Conservation (phyloP, 805 yeast genomes). For the Tetrapisispora nanseiensis region DNA sequence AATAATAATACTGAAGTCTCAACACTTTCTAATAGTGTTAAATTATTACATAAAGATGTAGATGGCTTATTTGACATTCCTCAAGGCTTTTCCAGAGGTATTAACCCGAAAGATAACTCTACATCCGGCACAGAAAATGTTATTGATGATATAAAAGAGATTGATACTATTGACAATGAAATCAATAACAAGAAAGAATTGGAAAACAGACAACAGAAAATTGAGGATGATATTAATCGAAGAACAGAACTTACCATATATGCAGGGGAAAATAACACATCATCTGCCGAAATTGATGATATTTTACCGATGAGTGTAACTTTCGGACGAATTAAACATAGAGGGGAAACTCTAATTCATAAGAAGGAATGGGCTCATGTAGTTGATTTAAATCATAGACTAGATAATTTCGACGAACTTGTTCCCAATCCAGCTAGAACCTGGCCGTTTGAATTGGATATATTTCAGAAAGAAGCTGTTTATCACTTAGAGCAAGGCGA, state of each 20-base stretch:
- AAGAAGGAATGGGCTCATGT: conserved; percentile 88
- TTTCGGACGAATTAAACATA: conserved; percentile 33
- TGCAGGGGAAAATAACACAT: conserved; percentile 7
- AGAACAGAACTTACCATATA: conserved; percentile 6
- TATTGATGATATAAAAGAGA: conserved; percentile 15
- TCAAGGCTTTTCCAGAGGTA: conserved; percentile 72
- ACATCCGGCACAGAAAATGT: conserved; percentile 12
- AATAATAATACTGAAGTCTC: conserved; percentile 13
- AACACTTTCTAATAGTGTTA: conserved; percentile 13
- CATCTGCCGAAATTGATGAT: conserved; percentile 33
- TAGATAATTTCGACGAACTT: conserved; percentile 76
- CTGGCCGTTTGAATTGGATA: conserved; percentile 93
- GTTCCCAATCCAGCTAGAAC: conserved; percentile 88
- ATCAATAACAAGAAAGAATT: conserved; percentile 32
- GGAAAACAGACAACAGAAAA: conserved; percentile 21
- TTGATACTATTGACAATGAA: conserved; percentile 29
- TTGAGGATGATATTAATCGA: conserved; percentile 6
- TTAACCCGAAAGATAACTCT: conserved; percentile 26
- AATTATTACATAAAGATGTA: conserved; percentile 50
- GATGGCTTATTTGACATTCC: conserved; percentile 77
- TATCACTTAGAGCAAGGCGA: conserved; percentile 96
- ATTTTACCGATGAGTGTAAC: conserved; percentile 42
- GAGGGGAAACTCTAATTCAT: conserved; percentile 15
- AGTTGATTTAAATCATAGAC: conserved; percentile 74
- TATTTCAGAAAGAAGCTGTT: conserved; percentile 93